Evolutionary conservation across 2,329 filamentous ascomycete genomes (phyloP).

Genomic region (Aspergillus pseudonomiae): DNA sequence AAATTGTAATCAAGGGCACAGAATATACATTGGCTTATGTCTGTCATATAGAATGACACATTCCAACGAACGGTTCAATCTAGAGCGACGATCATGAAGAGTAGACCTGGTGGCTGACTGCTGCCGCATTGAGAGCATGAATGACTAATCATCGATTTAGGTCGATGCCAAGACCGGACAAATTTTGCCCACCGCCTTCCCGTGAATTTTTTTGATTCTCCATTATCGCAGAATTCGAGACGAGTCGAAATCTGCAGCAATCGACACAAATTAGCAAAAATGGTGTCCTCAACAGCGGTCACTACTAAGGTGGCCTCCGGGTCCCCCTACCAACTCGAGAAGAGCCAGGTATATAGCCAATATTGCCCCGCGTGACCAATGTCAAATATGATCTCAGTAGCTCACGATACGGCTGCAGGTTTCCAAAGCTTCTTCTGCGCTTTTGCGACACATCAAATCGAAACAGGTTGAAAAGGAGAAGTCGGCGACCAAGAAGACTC

Average conservation of each 20-base stretch:
- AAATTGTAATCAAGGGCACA: not conserved
- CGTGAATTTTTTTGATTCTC: slow-evolving; percentile 38
- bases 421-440: slow-evolving; percentile 61
- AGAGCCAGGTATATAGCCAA: slow-evolving; percentile 44
- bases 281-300: slow-evolving; percentile 45
- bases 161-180: slow-evolving; percentile 31
- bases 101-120: not conserved
- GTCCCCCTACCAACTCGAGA: slow-evolving; percentile 52
- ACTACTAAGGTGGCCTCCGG: slow-evolving; percentile 46
- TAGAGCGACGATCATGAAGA: not conserved
- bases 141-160: slow-evolving; percentile 1
- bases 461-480: slow-evolving; percentile 52
- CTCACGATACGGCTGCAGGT: slow-evolving; percentile 46
- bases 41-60: not conserved
- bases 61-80: not conserved
- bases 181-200: slow-evolving; percentile 41
- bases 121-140: not conserved
- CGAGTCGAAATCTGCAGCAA: slow-evolving; percentile 23
- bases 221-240: slow-evolving; percentile 33
- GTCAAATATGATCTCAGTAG: slow-evolving; percentile 1
- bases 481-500: slow-evolving; percentile 55
- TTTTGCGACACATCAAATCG: slow-evolving; percentile 61
- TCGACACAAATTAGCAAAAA: slow-evolving; percentile 29
- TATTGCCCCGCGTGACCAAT: not conserved
- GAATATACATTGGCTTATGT: not conserved